These are phyloP conservation scores for Chytriomyces confervae DNA, from an alignment of 192 early-diverging fungal species.

Conservation along the genomic window DNA sequence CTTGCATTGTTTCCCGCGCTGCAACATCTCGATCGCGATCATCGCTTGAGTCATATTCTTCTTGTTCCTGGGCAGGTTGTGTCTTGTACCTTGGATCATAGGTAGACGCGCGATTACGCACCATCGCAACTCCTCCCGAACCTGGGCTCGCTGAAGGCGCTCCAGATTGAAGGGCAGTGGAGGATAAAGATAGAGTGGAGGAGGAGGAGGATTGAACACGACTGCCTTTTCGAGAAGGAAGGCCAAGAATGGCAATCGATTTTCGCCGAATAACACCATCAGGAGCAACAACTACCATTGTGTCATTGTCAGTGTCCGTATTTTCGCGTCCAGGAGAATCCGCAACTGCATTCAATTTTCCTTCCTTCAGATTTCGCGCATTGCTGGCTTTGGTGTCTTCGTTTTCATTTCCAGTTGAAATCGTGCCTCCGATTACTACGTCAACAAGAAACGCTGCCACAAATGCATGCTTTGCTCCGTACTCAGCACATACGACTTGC, in stretches of 20 bases:
- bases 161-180: background rate
- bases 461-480: constrained; percentile 33
- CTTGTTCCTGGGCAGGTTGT: background rate
- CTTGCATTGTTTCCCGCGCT: constrained; percentile 19
- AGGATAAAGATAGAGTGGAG: too few relatives aligned
- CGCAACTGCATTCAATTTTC: background rate
- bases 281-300: constrained; percentile 20
- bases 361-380: background rate
- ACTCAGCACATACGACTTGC: constrained; percentile 34
- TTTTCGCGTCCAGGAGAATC: background rate
- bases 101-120: background rate
- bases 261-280: constrained; percentile 31
- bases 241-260: constrained; percentile 9
- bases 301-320: constrained; percentile 1
- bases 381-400: background rate
- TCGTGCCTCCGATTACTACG: constrained; percentile 35
- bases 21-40: constrained; percentile 21
- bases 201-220: background rate
- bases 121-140: background rate
- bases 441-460: constrained; percentile 31
- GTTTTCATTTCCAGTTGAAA: background rate
- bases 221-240: background rate
- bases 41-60: constrained; percentile 7
- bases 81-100: background rate
- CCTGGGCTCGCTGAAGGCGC: background rate